Percentiles rank a stretch among this genome's conserved stretches.
phyloP scores from a whole-genome alignment of 345 rosid genomes.

The Linum lewisii region DNA sequence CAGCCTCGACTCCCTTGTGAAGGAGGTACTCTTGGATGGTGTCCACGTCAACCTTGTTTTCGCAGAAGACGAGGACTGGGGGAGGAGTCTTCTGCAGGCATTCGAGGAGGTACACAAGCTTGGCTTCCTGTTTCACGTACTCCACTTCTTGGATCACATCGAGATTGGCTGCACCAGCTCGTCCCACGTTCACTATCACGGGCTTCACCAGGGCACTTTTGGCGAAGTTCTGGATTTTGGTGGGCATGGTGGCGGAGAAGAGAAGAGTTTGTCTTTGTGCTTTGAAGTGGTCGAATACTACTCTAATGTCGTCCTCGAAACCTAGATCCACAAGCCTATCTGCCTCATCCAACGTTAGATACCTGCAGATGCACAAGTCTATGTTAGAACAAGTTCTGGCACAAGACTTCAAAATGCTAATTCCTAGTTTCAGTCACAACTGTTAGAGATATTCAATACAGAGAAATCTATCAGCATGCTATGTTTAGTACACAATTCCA shows the following conservation, averaged over 20 bases:
- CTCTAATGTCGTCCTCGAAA: slow-evolving; percentile 93
- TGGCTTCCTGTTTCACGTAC: slow-evolving; percentile 93
- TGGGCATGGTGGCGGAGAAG: slow-evolving; percentile 93
- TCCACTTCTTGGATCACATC: slow-evolving; percentile 96
- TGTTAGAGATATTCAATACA: too few species aligned
- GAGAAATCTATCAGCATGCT: too few species aligned
- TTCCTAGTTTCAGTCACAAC: too few species aligned
- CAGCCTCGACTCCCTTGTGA: slow-evolving; percentile 91
- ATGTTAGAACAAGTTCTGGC: background rate
- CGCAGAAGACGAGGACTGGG: slow-evolving; percentile 84
- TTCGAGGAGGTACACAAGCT: slow-evolving; percentile 89
- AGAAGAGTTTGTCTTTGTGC: slow-evolving; percentile 88
- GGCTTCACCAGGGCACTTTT: slow-evolving; percentile 87
- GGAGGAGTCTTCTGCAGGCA: slow-evolving; percentile 93
- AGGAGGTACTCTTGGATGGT: slow-evolving; percentile 87
- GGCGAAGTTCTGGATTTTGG: slow-evolving; percentile 85
- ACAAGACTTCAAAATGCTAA: too few species aligned
- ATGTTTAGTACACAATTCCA: too few species aligned
- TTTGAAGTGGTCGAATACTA: slow-evolving; percentile 86
- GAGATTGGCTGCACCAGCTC: slow-evolving; percentile 96
- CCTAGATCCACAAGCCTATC: slow-evolving; percentile 95
- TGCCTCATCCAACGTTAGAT: slow-evolving; percentile 87
- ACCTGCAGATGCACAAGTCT: slow-evolving; percentile 37
- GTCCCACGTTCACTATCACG: slow-evolving; percentile 76
- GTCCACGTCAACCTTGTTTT: slow-evolving; percentile 94